Evolutionary conservation across 306 rosid species (phyloP), one percentile per base, ranked within the genome.

Genomic region (Vigna hirtella): DNA sequence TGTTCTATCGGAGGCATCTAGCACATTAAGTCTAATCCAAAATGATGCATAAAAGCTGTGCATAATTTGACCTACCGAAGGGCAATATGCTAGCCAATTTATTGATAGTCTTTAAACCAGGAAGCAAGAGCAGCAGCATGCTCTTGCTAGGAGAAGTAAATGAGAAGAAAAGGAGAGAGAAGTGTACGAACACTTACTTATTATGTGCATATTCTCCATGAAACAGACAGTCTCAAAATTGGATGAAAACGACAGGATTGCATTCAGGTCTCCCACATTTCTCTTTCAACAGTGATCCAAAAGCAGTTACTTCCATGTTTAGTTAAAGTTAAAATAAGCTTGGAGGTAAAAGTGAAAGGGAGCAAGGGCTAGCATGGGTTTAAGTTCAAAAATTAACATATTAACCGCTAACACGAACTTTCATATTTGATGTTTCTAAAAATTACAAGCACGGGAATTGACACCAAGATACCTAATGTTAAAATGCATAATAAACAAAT

Each of bases 1-100:
- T 34, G 50, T 53, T 82, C 26, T 65, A 70, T 62, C 67, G 42
- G 34, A 52, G 40, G 42, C 66, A 38, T 77, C 80, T 57, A 42
- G 20, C 16, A 65, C 76, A 65, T 48, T 28, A 72, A 2, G 7
- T 32, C 40, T 62, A 62, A 62, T 62, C 24, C 45, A 62, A 62
- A 32, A 30, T 11, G 45, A 32, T 16, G 45, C 45, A 32, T 30
- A 2, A 15, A 61, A 30, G 32, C 6, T 7, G 22, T 26, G 28
- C 20, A 15, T 62, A 30, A 32, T 7, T 61, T 63, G 15, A 16
- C 28, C 30, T 38, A 48, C 51, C 18, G 51, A 40, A 65, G n/a
- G 70, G 40, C 20, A 26, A 65, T 40, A 9, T 38, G n/a, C 7
- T 38, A 38, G 70, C 70, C 40, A 38, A 17, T 38, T n/a, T 36